phyloP scores from a whole-genome alignment of 805 yeast genomes.

The Komagataella kurtzmanii region DNA sequence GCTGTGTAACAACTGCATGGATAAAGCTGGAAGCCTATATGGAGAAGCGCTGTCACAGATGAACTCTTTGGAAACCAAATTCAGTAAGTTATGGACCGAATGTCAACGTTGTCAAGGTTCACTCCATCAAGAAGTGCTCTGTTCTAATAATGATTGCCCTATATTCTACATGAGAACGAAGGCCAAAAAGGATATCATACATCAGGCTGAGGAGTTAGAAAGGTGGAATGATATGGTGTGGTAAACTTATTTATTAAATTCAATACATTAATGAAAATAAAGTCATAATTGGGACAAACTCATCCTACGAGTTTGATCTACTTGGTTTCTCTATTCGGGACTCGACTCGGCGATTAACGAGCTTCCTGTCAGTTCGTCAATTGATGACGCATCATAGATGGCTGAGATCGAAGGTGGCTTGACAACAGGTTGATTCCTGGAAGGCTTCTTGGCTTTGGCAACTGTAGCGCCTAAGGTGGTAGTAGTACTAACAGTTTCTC shows the following conservation, averaged over 20 bases:
- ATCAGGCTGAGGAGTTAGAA: constrained; percentile 41
- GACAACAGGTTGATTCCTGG: background rate
- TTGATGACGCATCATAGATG: background rate
- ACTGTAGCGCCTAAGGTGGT: background rate
- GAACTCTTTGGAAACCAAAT: constrained; percentile 69
- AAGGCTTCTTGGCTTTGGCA: background rate
- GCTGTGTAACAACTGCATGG: constrained; percentile 66
- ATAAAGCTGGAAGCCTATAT: constrained; percentile 64
- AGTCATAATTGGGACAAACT: background rate
- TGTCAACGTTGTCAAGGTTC: constrained; percentile 98
- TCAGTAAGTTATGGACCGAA: constrained; percentile 90
- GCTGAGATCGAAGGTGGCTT: background rate
- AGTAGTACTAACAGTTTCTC: background rate
- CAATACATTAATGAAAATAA: background rate
- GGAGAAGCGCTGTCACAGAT: constrained; percentile 71
- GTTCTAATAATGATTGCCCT: constrained; percentile 94
- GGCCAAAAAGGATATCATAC: constrained; percentile 58
- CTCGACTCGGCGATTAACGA: background rate
- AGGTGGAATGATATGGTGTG: constrained; percentile 54
- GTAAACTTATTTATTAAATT: constrained; percentile 15
- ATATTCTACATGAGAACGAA: constrained; percentile 93
- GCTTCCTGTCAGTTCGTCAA: background rate
- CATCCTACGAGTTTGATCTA: background rate
- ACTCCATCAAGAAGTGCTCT: constrained; percentile 86
- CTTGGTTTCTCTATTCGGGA: background rate